Percentiles rank a stretch among this genome's conserved stretches.
Conservation (phyloP, 2,329 filamentous ascomycete species). For the Pyrenochaeta sp. region DNA sequence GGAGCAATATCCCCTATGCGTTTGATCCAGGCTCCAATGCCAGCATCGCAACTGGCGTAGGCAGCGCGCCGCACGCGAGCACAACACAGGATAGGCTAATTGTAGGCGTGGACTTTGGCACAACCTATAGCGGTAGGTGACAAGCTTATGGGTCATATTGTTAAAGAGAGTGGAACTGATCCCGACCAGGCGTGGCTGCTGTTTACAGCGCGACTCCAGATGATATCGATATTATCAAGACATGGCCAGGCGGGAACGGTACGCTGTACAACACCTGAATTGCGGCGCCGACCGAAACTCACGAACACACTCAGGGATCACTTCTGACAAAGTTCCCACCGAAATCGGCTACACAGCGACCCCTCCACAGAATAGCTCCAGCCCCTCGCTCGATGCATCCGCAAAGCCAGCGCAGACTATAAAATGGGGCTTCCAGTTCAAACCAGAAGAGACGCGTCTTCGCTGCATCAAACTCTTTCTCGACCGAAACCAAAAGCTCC, state of each 20-base stretch:
- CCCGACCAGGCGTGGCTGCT: slow-evolving; percentile 66
- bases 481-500: slow-evolving; percentile 80
- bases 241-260: slow-evolving; percentile 82
- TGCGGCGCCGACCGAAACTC: slow-evolving; percentile 6
- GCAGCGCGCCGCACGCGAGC: slow-evolving; percentile 18
- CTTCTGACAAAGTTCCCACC: slow-evolving; percentile 86
- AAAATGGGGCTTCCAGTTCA: slow-evolving; percentile 87
- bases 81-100: slow-evolving; percentile 69
- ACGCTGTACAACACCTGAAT: slow-evolving; percentile 7
- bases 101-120: slow-evolving; percentile 83
- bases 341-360: slow-evolving; percentile 68
- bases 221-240: slow-evolving; percentile 83
- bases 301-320: slow-evolving; percentile 60
- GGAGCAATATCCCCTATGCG: slow-evolving; percentile 42
- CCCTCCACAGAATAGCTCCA: slow-evolving; percentile 17
- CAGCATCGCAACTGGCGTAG: slow-evolving; percentile 22
- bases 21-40: slow-evolving; percentile 42
- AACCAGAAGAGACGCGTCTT: slow-evolving; percentile 76
- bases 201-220: slow-evolving; percentile 80
- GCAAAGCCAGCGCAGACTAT: slow-evolving; percentile 38
- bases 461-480: slow-evolving; percentile 87
- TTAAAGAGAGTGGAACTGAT: slow-evolving; percentile 19
- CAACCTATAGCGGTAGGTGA: slow-evolving; percentile 75
- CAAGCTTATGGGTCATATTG: neutral
- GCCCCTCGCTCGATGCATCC: slow-evolving; percentile 28